Conservation (phyloP, 768 basidiomycete species). For the Amanita jacksonii region DNA sequence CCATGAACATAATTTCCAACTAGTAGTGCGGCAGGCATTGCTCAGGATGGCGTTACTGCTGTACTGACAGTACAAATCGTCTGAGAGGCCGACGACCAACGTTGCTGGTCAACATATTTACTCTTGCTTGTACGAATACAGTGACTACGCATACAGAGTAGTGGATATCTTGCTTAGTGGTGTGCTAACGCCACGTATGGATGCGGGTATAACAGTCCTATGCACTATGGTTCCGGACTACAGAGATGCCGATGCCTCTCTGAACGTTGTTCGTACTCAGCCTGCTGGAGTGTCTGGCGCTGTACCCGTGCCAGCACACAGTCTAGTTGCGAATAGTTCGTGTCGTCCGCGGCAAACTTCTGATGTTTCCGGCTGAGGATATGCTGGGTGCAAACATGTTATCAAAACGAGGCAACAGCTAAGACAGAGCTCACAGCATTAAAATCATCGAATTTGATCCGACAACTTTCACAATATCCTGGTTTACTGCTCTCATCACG, state of each 20-base stretch:
- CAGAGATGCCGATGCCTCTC: conserved; percentile 1
- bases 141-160: too few relatives aligned
- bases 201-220: not conserved
- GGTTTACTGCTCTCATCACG: conserved; percentile 85
- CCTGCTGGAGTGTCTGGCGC: conserved; percentile 29
- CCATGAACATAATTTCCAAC: not conserved
- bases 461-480: conserved; percentile 97
- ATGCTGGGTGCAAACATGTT: conserved; percentile 42
- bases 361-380: conserved; percentile 62
- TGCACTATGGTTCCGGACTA: not conserved
- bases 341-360: conserved; percentile 68
- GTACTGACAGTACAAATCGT: conserved; percentile 43
- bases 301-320: conserved; percentile 55
- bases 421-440: conserved; percentile 44
- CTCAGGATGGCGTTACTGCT: conserved; percentile 47
- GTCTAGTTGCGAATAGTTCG: conserved; percentile 78
- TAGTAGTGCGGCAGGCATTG: conserved; percentile 32
- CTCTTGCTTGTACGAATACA: too few relatives aligned
- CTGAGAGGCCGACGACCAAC: not conserved
- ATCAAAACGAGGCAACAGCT: conserved; percentile 4
- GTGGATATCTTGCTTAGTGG: too few relatives aligned
- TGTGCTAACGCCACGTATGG: too few relatives aligned
- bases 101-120: too few relatives aligned
- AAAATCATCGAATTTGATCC: conserved; percentile 84
- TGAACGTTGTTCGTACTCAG: conserved; percentile 17